Percentiles rank a stretch among this genome's conserved stretches.
phyloP scores from a whole-genome alignment of 768 basidiomycete species.

The Clitopilus hobsonii region DNA sequence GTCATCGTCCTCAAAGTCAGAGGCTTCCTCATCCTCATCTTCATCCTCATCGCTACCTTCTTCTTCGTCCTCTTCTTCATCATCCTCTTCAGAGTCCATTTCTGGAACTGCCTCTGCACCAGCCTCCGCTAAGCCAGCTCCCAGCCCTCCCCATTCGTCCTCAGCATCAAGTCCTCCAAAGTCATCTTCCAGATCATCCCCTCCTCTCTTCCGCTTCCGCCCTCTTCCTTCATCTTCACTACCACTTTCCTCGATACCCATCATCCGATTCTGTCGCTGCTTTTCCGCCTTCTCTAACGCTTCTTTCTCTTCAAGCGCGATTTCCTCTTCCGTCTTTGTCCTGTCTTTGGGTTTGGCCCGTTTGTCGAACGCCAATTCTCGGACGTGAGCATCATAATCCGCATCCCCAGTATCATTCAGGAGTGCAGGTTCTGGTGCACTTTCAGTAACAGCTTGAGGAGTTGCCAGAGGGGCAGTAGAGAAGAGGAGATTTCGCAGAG shows the following conservation, averaged over 20 bases:
- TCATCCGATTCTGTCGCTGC: constrained; percentile 75
- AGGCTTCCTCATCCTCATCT: constrained; percentile 33
- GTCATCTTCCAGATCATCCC: constrained; percentile 92
- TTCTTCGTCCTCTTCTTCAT: constrained; percentile 25
- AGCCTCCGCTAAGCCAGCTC: constrained; percentile 34
- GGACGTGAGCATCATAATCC: constrained; percentile 90
- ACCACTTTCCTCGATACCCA: constrained; percentile 69
- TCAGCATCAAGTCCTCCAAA: constrained; percentile 41
- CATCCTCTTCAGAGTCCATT: constrained; percentile 32
- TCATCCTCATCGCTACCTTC: constrained; percentile 30
- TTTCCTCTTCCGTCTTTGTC: constrained; percentile 94
- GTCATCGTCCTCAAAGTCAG: constrained; percentile 31
- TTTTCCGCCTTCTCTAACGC: constrained; percentile 82
- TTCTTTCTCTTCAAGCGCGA: constrained; percentile 85
- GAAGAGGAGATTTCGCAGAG: constrained; percentile 72
- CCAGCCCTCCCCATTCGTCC: constrained; percentile 35
- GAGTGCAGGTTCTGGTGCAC: constrained; percentile 13
- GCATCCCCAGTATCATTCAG: constrained; percentile 37
- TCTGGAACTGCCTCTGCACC: constrained; percentile 14
- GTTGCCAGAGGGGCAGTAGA: constrained; percentile 43
- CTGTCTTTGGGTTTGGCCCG: constrained; percentile 92
- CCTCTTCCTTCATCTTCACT: constrained; percentile 50
- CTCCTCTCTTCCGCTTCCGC: constrained; percentile 59
- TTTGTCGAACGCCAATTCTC: constrained; percentile 89
- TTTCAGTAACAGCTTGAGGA: constrained; percentile 10